These are phyloP conservation scores for Didymella arachidicola DNA, from an alignment of 2,329 filamentous ascomycete species.

Conservation along the genomic window DNA sequence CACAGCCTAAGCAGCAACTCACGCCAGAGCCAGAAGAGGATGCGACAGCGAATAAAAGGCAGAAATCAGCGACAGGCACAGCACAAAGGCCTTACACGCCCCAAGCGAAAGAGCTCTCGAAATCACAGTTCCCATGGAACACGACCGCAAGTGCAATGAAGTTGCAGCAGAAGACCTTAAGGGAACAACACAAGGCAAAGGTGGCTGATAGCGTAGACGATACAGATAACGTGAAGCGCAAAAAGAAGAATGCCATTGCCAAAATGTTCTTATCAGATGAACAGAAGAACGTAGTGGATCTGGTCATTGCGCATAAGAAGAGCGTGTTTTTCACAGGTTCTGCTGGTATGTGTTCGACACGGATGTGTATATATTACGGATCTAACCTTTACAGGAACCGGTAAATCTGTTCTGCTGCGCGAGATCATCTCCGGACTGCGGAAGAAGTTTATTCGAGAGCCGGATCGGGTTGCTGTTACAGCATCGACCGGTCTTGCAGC, in stretches of 20 bases:
- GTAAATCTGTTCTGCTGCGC: conserved; percentile 94
- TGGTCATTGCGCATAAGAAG: conserved; percentile 80
- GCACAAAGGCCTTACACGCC: conserved; percentile 53
- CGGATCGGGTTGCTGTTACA: conserved; percentile 88
- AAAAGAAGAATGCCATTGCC: conserved; percentile 56
- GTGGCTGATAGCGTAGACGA: conserved; percentile 51
- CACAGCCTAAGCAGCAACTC: conserved; percentile 32
- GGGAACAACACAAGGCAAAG: conserved; percentile 65
- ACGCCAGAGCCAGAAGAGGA: conserved; percentile 34
- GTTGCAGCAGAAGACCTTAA: conserved; percentile 76
- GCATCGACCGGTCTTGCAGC: conserved; percentile 95
- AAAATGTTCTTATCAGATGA: conserved; percentile 82
- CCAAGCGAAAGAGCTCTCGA: conserved; percentile 47
- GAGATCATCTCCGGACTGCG: conserved; percentile 85
- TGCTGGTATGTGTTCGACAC: conserved; percentile 63
- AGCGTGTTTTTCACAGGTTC: conserved; percentile 99
- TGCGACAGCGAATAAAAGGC: conserved; percentile 36
- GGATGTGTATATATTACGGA: not conserved
- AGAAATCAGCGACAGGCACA: conserved; percentile 45
- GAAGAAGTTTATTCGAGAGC: conserved; percentile 76
- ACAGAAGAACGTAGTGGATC: conserved; percentile 80
- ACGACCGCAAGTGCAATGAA: conserved; percentile 77
- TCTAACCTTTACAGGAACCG: conserved; percentile 65
- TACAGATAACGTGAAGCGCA: conserved; percentile 55
- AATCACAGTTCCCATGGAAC: conserved; percentile 68